Base-by-base conservation (phyloP, 2,329 filamentous ascomycete species). In the Fusarium veterinarium region DNA sequence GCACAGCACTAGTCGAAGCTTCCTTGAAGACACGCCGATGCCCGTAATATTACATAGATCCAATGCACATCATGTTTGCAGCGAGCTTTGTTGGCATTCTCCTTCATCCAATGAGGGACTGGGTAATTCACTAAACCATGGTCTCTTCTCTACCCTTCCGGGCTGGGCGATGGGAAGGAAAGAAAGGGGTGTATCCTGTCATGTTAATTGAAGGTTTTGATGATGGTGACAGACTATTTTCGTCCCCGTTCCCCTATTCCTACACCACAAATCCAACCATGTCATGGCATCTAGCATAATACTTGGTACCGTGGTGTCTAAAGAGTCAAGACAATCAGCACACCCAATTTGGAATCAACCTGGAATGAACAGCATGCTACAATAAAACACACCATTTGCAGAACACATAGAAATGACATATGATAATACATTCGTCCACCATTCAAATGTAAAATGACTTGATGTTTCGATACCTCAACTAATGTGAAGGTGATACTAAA, bases 61-160 rank as follows among this genome's bases (percentile, higher is more conserved):
- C 44, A 62, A 74, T 76, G 75, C 75, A 67, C 59, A 75, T 65
- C 69, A 74, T 69, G 69, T 74, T 70, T 75, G 71, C 67, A 73
- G 69, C 64, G 51, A 40, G 49, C 61, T 64, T 57, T 28, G 60
- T 68, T 61, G 51, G 55, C 23, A 58, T 51, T 38, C 52, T 52
- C 62, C 53, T 70, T 65, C 67, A 68, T 62, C 56, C 61, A 55
- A 55, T 49, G 17, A 23, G 28, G 37, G 28, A 4, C 28, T 37
- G 20, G 28, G 33, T 35, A n/a, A 14, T 23, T 37, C 37, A 11
- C 14, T 51, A 23, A 17, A 35, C 25, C 20, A 31, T 55, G 37
- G 17, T 25, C 5, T 57, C 40, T 40, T n/a, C 35, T 31, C 33
- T 35, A 20, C 16, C 20, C 28, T 57, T 57, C 35, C 42, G 10